These are phyloP conservation scores for Erodium moschatum DNA, from an alignment of 441 rosid genomes.

Conservation along the genomic window DNA sequence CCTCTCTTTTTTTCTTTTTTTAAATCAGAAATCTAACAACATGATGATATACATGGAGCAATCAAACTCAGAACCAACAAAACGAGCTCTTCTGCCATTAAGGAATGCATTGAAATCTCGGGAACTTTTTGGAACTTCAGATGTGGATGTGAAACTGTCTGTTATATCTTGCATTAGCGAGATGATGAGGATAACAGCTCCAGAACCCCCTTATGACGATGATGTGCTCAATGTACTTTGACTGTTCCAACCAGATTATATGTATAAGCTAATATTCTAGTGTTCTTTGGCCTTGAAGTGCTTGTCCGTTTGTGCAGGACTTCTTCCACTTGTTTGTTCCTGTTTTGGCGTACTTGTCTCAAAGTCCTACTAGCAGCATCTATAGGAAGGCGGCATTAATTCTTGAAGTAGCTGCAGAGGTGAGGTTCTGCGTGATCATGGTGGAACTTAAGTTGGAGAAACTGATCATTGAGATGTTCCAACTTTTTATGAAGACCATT, in stretches of 20 bases:
- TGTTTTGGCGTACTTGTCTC: neutral
- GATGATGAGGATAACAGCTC: slow-evolving; percentile 6
- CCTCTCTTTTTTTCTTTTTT: neutral
- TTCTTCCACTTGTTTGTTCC: slow-evolving; percentile 2
- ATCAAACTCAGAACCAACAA: neutral
- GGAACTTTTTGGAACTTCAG: slow-evolving; percentile 4
- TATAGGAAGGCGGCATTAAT: neutral
- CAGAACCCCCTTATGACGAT: neutral
- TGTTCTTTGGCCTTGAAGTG: neutral
- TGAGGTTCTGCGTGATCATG: slow-evolving; percentile 50
- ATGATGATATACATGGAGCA: neutral
- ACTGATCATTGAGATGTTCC: slow-evolving; percentile 49
- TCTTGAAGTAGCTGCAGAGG: slow-evolving; percentile 32
- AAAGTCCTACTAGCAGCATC: neutral
- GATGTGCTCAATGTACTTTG: neutral
- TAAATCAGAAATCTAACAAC: neutral
- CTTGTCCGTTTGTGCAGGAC: neutral
- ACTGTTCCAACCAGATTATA: neutral
- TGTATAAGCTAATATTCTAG: neutral
- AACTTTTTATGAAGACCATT: slow-evolving; percentile 32
- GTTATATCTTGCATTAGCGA: slow-evolving; percentile 4
- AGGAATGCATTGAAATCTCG: neutral
- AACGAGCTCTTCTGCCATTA: neutral
- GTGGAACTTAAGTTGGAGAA: slow-evolving; percentile 54
- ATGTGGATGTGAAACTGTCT: neutral